Evolutionary conservation across 352 stramenopile genomes (phyloP), one percentile per base, ranked within the genome.

Genomic region (Pythium volutum): DNA sequence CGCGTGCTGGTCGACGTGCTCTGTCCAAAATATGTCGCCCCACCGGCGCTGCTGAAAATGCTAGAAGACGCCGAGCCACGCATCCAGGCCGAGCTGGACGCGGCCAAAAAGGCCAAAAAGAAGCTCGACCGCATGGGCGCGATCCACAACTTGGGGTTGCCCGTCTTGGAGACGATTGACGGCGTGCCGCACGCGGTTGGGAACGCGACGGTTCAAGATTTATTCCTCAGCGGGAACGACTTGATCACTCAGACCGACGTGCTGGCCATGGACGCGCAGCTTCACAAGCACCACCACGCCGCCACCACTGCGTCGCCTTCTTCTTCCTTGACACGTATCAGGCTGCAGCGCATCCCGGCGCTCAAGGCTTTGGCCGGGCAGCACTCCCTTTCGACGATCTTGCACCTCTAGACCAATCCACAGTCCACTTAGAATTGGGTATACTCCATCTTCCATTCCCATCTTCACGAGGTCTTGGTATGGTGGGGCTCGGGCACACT

Each of bases 21-120:
- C 20, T 34, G 87, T 39, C 87, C 83, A 4, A 76, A 75, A 52
- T 91, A 89, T 56, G 68, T 69, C 9, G 73, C 83, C 18, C 75
- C 77, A 6, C 68, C 73, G 20, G 64, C 79, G 26, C 61, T 93
- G 9, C 59, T 88, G 18, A 66, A 84, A 22, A 50, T 79, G 36
- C 59, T 91, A 3, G 71, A 87, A 10, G 78, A 87, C 25, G 73
- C 86, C 16, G 85, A 95, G 52, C 72, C 69, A 26, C 72, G 70
- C 27, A 86, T 95, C 50, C 81, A 89, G n/a, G 66, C 68, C 14
- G 74, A 89, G 38, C 45, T 92, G 22, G 84, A 92, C 16, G 70
- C 82, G 15, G 79, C 82, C 41, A 94, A 93, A 63, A 93, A 91
- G 62, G 74, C 79, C 36, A 92, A 89, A 58, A 91, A 91, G 73